These are phyloP conservation scores for Alternaria sp. DNA, from an alignment of 2,329 filamentous ascomycete genomes.

Conservation along the genomic window DNA sequence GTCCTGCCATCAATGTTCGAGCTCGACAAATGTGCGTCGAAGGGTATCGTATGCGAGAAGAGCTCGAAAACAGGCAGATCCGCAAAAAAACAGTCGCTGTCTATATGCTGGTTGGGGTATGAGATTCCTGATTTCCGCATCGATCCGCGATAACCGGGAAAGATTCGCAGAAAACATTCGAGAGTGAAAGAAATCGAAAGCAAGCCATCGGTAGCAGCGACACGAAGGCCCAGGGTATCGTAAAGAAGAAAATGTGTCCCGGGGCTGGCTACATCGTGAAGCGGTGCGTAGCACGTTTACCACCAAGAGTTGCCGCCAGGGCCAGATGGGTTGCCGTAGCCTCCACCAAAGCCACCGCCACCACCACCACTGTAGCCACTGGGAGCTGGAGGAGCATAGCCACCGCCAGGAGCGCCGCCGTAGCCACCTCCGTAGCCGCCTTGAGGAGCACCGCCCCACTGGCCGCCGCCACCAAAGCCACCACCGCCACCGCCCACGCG, in stretches of 20 bases:
- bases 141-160: slow-evolving; percentile 47
- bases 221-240: slow-evolving; percentile 38
- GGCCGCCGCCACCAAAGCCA: slow-evolving; percentile 61
- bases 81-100: slow-evolving; percentile 59
- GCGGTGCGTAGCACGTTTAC: slow-evolving; percentile 52
- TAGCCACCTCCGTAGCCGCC: slow-evolving; percentile 66
- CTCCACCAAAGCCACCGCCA: slow-evolving; percentile 57
- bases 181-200: slow-evolving; percentile 42
- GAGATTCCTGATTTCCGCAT: slow-evolving; percentile 55
- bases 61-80: slow-evolving; percentile 53
- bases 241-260: slow-evolving; percentile 34
- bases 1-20: slow-evolving; percentile 51
- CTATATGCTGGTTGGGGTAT: slow-evolving; percentile 62
- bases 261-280: slow-evolving; percentile 43
- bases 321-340: slow-evolving; percentile 75
- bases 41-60: slow-evolving; percentile 52
- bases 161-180: slow-evolving; percentile 45
- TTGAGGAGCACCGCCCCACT: slow-evolving; percentile 33
- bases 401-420: slow-evolving; percentile 53
- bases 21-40: slow-evolving; percentile 48
- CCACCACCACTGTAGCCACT: slow-evolving; percentile 55
- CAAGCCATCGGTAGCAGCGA: slow-evolving; percentile 25
- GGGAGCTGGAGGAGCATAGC: slow-evolving; percentile 57
- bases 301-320: slow-evolving; percentile 74
- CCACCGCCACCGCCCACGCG: slow-evolving; percentile 63